A percentile compares a stretch with the other conserved stretches of the same genome.
Evolutionary conservation across 2,329 filamentous ascomycete species (phyloP).

Genomic region (Apiospora aurea): DNA sequence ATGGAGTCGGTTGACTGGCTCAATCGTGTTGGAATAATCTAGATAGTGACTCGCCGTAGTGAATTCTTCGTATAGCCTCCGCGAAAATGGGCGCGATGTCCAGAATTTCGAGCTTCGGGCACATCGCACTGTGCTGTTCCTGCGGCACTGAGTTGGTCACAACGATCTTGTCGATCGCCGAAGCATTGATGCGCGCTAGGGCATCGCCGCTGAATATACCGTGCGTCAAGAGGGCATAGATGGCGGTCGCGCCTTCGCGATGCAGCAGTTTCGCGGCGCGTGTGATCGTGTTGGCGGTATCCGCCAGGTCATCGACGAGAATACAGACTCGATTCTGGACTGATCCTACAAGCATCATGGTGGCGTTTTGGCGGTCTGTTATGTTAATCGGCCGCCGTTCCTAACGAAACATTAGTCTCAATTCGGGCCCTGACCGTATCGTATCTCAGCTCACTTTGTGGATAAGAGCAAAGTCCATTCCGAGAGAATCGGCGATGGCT

Average conservation of each 20-base stretch:
- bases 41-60: constrained; percentile 97
- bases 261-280: constrained; percentile 96
- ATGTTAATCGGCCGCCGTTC: constrained; percentile 90
- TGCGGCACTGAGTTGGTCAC: constrained; percentile 97
- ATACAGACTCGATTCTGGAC: constrained; percentile 84
- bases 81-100: constrained; percentile 92
- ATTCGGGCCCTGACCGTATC: neutral
- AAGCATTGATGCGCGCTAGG: constrained; percentile 92
- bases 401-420: constrained; percentile 54
- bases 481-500: constrained; percentile 89
- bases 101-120: constrained; percentile 89
- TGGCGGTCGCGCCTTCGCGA: constrained; percentile 89
- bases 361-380: constrained; percentile 86
- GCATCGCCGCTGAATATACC: constrained; percentile 95
- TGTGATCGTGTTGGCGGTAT: constrained; percentile 97
- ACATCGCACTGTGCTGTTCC: constrained; percentile 76
- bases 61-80: constrained; percentile 93
- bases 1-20: neutral
- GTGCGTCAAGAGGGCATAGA: constrained; percentile 93
- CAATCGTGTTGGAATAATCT: constrained; percentile 80
- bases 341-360: constrained; percentile 94
- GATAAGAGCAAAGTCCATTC: constrained; percentile 95
- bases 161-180: constrained; percentile 88
- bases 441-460: constrained; percentile 77
- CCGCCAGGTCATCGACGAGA: constrained; percentile 90